Conservation (phyloP, 2,329 filamentous ascomycete species). For the Exophiala spinifera region DNA sequence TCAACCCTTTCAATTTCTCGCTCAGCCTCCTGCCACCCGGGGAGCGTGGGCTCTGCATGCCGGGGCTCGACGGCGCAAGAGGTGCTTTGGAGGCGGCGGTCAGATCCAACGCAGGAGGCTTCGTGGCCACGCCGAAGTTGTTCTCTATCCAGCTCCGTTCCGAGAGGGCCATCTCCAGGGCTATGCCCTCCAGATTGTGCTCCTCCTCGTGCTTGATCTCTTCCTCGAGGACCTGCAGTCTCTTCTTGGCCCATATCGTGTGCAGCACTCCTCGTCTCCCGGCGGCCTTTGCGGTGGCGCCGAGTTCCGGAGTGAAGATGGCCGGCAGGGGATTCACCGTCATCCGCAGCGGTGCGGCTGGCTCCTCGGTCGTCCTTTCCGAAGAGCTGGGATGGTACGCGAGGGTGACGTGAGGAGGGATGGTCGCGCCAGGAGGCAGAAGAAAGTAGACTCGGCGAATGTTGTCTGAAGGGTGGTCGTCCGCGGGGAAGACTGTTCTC, state of each 20-base stretch:
- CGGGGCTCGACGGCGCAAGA: slow-evolving; percentile 54
- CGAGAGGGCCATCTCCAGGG: slow-evolving; percentile 75
- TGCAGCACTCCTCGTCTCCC: slow-evolving; percentile 81
- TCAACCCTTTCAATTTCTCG: slow-evolving; percentile 77
- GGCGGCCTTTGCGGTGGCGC: slow-evolving; percentile 61
- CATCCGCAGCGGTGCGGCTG: slow-evolving; percentile 40
- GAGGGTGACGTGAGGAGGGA: slow-evolving; percentile 71
- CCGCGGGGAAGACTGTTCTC: slow-evolving; percentile 64
- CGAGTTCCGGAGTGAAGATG: slow-evolving; percentile 76
- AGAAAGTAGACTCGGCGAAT: slow-evolving; percentile 73
- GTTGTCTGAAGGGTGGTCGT: slow-evolving; percentile 54
- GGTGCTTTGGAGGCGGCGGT: slow-evolving; percentile 28
- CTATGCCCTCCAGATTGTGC: slow-evolving; percentile 75
- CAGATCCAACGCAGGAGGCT: slow-evolving; percentile 31
- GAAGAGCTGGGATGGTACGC: slow-evolving; percentile 48
- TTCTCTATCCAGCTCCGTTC: slow-evolving; percentile 83
- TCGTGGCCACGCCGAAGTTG: slow-evolving; percentile 66
- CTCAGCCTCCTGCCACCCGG: slow-evolving; percentile 66
- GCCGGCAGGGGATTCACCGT: slow-evolving; percentile 78
- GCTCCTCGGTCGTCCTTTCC: slow-evolving; percentile 34
- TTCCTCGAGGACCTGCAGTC: slow-evolving; percentile 68
- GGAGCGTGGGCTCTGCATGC: slow-evolving; percentile 51
- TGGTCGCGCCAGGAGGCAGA: slow-evolving; percentile 65
- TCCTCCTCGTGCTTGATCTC: slow-evolving; percentile 74
- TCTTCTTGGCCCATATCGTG: slow-evolving; percentile 84